Evolutionary conservation across 805 yeast species (phyloP), one percentile per base, ranked within the genome.

Genomic region (Isabelozyma rhagii): DNA sequence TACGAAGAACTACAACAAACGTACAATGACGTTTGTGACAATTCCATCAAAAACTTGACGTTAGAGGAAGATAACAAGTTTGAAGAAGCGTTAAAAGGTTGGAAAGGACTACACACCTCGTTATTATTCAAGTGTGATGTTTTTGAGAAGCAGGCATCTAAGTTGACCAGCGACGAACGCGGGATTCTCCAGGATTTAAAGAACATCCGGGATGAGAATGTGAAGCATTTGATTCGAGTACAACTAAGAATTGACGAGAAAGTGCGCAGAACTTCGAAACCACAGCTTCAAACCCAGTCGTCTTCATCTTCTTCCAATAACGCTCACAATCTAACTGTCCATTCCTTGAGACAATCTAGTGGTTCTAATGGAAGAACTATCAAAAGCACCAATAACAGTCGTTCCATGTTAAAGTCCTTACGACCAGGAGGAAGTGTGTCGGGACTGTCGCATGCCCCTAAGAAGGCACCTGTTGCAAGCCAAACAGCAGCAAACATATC

Each of bases 71-170:
- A 72, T 15, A 71, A 75, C 34, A 74, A 78, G 17, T 63, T 74
- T 43, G 78, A 74, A 45, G 81, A 78, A 14, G 87, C 91, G 2
- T 66, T 85, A 17, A 80, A 78, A 51, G 92, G 92, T 2, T 86
- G 93, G 92, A 85, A 83, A 55, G 72, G 83, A 2, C 66, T 87
- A n/a, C 89, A 84, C 53, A 82, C 87, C 1, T 77, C 80, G 44
- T 73, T 84, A 2, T 72, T 81, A 44, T 80, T 72, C 60, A 81
- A 81, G 56, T 66, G 85, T 41, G 88, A 84, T 51, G 63, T 47
- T 55, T 86, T 56, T 77, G 85, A 59, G 68, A 79, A 63, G 64
- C 51, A 63, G 61, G 59, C 60, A 61, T 47, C 55, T 43, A 71
- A 69, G 49, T 52, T 63, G 47, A 45, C 53, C 10, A 42, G 51